Percentiles rank a stretch among this genome's conserved stretches.
phyloP scores from a whole-genome alignment of 768 basidiomycete genomes.

The Boletus sp. region DNA sequence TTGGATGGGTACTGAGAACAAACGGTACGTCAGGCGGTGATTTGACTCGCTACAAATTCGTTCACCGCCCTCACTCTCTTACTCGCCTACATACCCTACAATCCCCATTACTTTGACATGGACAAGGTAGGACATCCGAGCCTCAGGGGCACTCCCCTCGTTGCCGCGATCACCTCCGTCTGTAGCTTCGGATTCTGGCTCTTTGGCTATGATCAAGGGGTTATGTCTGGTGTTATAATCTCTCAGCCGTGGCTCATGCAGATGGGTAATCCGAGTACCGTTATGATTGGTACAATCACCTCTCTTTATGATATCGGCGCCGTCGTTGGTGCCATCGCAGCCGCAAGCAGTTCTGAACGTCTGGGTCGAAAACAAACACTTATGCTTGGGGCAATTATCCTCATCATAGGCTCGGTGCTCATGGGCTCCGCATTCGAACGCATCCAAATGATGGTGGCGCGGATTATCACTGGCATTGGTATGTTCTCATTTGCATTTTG shows the following conservation, averaged over 20 bases:
- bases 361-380: conserved; percentile 14
- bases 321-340: conserved; percentile 9
- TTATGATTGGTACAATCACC: conserved; percentile 17
- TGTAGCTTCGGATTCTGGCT: conserved; percentile 16
- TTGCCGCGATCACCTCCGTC: conserved; percentile 16
- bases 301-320: conserved; percentile 19
- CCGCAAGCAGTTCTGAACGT: conserved; percentile 13
- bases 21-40: neutral
- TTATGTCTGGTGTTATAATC: conserved; percentile 16
- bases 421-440: conserved; percentile 13
- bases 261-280: conserved; percentile 15
- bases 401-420: conserved; percentile 12
- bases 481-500: neutral
- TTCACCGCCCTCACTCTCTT: neutral
- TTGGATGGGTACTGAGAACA: neutral
- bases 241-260: conserved; percentile 13
- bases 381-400: conserved; percentile 3
- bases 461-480: conserved; percentile 9
- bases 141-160: conserved; percentile 7
- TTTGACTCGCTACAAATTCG: neutral
- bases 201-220: conserved; percentile 17
- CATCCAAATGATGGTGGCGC: conserved; percentile 15
- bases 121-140: conserved; percentile 11
- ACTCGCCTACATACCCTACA: neutral
- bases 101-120: conserved; percentile 1